A percentile compares a stretch with the other conserved stretches of the same genome.
These are phyloP conservation scores for Cyclotella baltica DNA, from an alignment of 108 stramenopile species.

Conservation along the genomic window DNA sequence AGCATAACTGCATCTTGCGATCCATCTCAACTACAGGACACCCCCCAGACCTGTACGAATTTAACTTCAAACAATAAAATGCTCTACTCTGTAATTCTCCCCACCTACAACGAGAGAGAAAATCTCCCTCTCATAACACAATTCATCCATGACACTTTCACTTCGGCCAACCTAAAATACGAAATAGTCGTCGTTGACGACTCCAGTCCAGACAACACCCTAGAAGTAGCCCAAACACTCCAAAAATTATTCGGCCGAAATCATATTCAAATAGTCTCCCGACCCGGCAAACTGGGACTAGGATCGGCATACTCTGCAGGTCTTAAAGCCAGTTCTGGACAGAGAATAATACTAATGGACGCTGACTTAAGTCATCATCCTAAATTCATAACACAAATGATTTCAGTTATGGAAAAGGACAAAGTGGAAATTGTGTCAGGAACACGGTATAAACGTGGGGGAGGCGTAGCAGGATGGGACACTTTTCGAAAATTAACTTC, in stretches of 20 bases:
- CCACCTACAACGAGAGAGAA: conserved; percentile 98
- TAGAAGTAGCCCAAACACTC: conserved; percentile 90
- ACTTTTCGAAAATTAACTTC: conserved; percentile 91
- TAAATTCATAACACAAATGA: conserved; percentile 94
- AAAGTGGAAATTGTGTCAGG: conserved; percentile 95
- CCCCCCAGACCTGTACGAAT: conserved; percentile 11
- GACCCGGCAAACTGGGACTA: conserved; percentile 94
- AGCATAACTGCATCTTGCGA: neutral
- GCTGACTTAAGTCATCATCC: conserved; percentile 98
- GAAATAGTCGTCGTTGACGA: conserved; percentile 98
- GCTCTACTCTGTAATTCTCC: conserved; percentile 96
- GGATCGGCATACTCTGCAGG: conserved; percentile 97
- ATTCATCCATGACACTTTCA: conserved; percentile 85
- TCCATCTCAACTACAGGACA: neutral
- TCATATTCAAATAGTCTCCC: conserved; percentile 82
- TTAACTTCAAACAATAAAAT: conserved; percentile 29
- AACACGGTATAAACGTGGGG: conserved; percentile 89
- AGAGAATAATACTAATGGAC: conserved; percentile 97
- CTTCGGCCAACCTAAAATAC: conserved; percentile 67
- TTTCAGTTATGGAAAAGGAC: conserved; percentile 66
- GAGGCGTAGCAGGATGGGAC: conserved; percentile 97
- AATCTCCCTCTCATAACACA: conserved; percentile 96
- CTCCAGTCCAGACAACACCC: conserved; percentile 93
- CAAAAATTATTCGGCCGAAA: conserved; percentile 85
- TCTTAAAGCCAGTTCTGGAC: conserved; percentile 79